Evolutionary conservation across 129 eudicot species (phyloP).

Genomic region (Logfia minima): DNA sequence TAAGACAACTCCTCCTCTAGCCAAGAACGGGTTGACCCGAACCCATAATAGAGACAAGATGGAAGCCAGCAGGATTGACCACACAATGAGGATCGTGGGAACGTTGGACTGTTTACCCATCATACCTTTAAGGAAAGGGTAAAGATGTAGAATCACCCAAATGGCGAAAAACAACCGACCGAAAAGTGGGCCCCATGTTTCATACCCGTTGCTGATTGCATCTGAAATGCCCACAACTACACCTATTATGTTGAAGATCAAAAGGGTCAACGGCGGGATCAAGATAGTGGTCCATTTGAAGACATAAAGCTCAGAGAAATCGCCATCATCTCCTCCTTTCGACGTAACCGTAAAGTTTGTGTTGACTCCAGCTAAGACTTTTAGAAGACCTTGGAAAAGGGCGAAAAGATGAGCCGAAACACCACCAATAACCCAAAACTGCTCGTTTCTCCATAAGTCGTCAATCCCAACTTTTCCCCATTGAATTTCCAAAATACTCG

Average conservation of each 20-base stretch:
- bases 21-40: conserved; percentile 65
- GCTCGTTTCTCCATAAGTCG: conserved; percentile 82
- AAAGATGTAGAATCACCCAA: conserved; percentile 81
- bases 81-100: conserved; percentile 67
- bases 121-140: conserved; percentile 84
- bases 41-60: conserved; percentile 75
- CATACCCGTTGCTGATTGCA: conserved; percentile 71
- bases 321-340: conserved; percentile 75
- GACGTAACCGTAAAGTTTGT: conserved; percentile 73
- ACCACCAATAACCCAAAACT: conserved; percentile 86
- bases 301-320: conserved; percentile 57
- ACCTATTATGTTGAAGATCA: conserved; percentile 63
- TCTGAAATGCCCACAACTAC: conserved; percentile 64
- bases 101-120: conserved; percentile 62
- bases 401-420: conserved; percentile 72
- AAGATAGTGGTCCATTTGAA: conserved; percentile 78
- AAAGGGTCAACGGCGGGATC: conserved; percentile 61
- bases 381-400: conserved; percentile 73
- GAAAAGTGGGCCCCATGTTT: conserved; percentile 76
- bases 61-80: conserved; percentile 77
- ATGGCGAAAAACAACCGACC: conserved; percentile 67
- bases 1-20: conserved; percentile 53
- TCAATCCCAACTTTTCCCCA: conserved; percentile 76
- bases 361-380: conserved; percentile 79
- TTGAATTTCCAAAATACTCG: conserved; percentile 71